A percentile compares a stretch with the other conserved stretches of the same genome.
Conservation (phyloP, 768 basidiomycete genomes). For the Dioszegia hungarica region DNA sequence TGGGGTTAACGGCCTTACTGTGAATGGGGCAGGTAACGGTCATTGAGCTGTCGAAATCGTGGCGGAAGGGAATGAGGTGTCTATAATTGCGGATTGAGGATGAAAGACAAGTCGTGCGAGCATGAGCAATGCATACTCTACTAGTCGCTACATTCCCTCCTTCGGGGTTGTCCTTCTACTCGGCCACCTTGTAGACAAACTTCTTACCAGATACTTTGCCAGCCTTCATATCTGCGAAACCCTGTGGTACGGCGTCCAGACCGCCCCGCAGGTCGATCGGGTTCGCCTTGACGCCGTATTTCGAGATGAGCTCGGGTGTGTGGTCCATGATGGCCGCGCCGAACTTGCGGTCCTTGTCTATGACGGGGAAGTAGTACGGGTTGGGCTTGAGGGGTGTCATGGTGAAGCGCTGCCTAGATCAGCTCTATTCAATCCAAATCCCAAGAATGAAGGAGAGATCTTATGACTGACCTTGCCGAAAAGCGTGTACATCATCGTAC, state of each 20-base stretch:
- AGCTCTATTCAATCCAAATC: not conserved
- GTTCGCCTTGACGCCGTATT: slow-evolving; percentile 28
- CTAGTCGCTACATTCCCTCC: no score
- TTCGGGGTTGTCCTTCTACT: not conserved
- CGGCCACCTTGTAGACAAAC: slow-evolving; percentile 23
- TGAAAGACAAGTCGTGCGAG: no score
- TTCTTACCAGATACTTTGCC: slow-evolving; percentile 29
- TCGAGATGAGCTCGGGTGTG: slow-evolving; percentile 22
- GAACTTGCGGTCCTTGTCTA: not conserved
- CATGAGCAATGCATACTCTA: no score
- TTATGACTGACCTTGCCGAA: slow-evolving; percentile 28
- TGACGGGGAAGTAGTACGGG: not conserved
- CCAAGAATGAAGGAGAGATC: not conserved
- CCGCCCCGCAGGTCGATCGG: slow-evolving; percentile 39
- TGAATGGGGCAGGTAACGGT: not conserved
- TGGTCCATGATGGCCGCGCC: slow-evolving; percentile 7
- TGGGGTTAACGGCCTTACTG: not conserved
- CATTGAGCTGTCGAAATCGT: not conserved
- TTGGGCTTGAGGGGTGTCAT: slow-evolving; percentile 1
- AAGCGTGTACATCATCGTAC: slow-evolving; percentile 31
- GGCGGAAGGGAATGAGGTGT: not conserved
- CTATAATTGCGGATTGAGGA: not conserved
- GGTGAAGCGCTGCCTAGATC: not conserved
- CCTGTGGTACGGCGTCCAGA: slow-evolving; percentile 30
- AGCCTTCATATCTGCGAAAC: slow-evolving; percentile 22